These are phyloP conservation scores for Hydrangea macrophylla DNA, from an alignment of 148 eudicot genomes.

Conservation along the genomic window DNA sequence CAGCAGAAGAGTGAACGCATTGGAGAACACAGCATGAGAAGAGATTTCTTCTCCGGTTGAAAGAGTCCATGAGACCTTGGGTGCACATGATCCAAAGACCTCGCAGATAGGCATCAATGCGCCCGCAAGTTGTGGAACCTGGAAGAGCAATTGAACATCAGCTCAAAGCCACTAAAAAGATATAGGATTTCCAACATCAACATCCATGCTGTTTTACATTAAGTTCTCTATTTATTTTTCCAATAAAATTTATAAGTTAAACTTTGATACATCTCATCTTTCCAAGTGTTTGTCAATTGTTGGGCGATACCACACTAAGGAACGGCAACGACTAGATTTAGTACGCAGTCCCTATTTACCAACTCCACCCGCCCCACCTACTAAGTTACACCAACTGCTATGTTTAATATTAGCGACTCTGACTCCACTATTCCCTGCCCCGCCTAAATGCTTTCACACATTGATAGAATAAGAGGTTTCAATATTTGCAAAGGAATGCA, in stretches of 20 bases:
- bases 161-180: constrained; percentile 1
- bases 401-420: too few relatives aligned
- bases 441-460: too few relatives aligned
- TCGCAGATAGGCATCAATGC: constrained; percentile 95
- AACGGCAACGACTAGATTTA: too few relatives aligned
- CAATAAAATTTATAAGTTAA: neutral
- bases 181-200: neutral
- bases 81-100: constrained; percentile 83
- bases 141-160: constrained; percentile 20
- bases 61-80: constrained; percentile 60
- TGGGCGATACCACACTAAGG: neutral
- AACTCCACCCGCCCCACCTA: too few relatives aligned
- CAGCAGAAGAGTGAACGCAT: constrained; percentile 86
- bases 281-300: neutral
- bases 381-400: too few relatives aligned
- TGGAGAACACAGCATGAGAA: constrained; percentile 78
- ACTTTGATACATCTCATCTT: neutral
- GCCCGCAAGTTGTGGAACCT: constrained; percentile 99
- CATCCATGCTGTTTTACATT: neutral
- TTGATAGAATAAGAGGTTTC: too few relatives aligned
- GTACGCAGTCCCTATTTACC: too few relatives aligned
- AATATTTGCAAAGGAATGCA: too few relatives aligned
- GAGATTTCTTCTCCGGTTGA: constrained; percentile 71
- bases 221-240: neutral
- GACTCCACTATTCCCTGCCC: too few relatives aligned